Base-by-base conservation (phyloP, 257 asterid species). In the Nicotiana noctiflora region DNA sequence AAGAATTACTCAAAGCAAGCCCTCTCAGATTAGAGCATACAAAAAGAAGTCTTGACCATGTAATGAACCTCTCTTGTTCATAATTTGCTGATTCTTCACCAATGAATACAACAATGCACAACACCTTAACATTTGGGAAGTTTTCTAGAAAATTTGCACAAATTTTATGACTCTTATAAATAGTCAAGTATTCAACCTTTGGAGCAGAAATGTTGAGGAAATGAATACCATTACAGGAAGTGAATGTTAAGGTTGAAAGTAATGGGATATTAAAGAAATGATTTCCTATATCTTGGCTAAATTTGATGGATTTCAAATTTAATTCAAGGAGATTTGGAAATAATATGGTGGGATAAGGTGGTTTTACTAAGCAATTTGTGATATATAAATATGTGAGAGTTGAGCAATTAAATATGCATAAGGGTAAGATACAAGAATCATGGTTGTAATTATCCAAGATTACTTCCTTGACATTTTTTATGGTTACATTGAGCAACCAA, bases 191-290 rank as follows among this genome's bases (percentile, higher is more conserved):
- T 10, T 27, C 18, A 18, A 70, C 7, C 52, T 23, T 70, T 19
- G 77, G 77, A n/a, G 77, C 57, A 40, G 32, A 34, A 70, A 70
- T 40, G 77, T 74, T 74, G n/a, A 74, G 31, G 10, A n/a, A 11
- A 18, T 14, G 9, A 15, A 74, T 49, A 19, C 51, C 18, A 8
- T 12, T 8, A 1, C 79, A 74, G 27, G 34, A 4, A 13, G 4
- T 9, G 31, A 74, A 46, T 74, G 79, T 29, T 11, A 74, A 34
- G 56, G 18, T 74, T 32, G 52, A 15, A 10, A 74, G 61, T 56
- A n/a, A 19, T 19, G 61, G 61, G 31, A 14, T 17, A 21, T 23
- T 32, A 46, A 74, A 32, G 13, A 34, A 11, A 68, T 21, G 40
- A 34, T 37, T 23, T 18, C 13, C 17, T 18, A 6, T 37, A 1